Base-by-base conservation (phyloP, 139 green algal genomes). In the Chlorella sorokiniana region DNA sequence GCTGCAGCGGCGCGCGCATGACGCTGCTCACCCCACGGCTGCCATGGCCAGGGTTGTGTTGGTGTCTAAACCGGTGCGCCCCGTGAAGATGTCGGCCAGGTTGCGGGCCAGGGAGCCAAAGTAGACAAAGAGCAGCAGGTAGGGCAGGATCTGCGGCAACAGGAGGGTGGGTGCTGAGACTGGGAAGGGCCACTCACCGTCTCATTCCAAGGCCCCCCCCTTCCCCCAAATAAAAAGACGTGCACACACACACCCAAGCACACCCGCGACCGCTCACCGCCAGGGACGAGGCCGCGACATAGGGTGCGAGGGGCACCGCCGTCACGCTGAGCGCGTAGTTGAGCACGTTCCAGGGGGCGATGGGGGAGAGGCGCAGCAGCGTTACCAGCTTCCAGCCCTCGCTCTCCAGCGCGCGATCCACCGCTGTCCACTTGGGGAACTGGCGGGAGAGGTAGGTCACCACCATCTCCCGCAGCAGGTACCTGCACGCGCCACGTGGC, bases 91-190 rank as follows among this genome's bases (percentile, higher is more conserved):
- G 76, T 90, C 85, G 3, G 91, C 81, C 51, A 95, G 64, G 64
- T 86, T 87, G 72, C 82, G 82, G 2, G 91, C 89, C 64, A 94
- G 72, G 37, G 79, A 90, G 56, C 93, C 93, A 54, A 96, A 86
- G 80, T 97, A 97, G 1, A 93, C 90, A 81, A 94, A 95, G 3
- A 88, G 65, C 65, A 85, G 40, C 14, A 88, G 73, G 79, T 88
- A 88, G 56, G 84, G 84, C 64, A 88, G 65, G 45, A 84, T 72
- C 79, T 84, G 79, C 31, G 44, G 1, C 7, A 33, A 4, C 4
- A 52, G 25, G 0, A 23, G 70, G 20, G 51, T 29, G 35, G 35
- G 8, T 68, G 61, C 61, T 1, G n/a, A 41, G 22, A 16, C 3
- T 41, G 61, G 3, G 29, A 6, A 41, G 23, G 61, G 31, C 1